Evolutionary conservation across 139 green algal species (phyloP), one percentile per base, ranked within the genome.

Genomic region (Tetraselmis chui): DNA sequence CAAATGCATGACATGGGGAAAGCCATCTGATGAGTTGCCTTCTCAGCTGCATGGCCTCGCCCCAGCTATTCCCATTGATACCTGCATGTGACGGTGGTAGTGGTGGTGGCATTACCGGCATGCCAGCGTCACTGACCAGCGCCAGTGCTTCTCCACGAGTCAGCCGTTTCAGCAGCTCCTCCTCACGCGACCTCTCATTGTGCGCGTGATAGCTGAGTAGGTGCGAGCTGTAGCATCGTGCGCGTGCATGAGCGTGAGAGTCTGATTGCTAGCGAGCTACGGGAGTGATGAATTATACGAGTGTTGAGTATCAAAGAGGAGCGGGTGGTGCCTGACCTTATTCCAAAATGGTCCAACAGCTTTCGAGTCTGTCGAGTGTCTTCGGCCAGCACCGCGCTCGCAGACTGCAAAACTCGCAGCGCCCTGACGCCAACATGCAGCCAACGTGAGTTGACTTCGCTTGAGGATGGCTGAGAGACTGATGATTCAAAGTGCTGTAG

Each of bases 81-180:
- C n/a, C n/a, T n/a, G n/a, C n/a, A n/a, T n/a, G n/a, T n/a, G n/a
- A n/a, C n/a, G n/a, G n/a, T n/a, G n/a, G n/a, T n/a, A n/a, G n/a
- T n/a, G n/a, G n/a, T n/a, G n/a, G n/a, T n/a, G n/a, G n/a, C n/a
- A n/a, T n/a, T 25, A 67, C 45, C 45, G 45, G 87, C 87, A 84
- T 87, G 45, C 84, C 84, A 0, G 96, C 96, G 84, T 98, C 95
- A 59, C 86, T 94, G 5, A 99, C 89, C 24, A 98, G 85, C 24
- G 95, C 95, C 2, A 98, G 75, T 59, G 89, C 85, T 75, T 91
- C 83, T 0, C 93, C 94, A 23, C 59, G 28, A 30, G 82, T 32
- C 59, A 98, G 74, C 1, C 84, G 87, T 25, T 86, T 59, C 75
- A 96, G 45, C 31, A 97, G 84, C 31, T 83, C 11, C 1, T 81